Evolutionary conservation across 2,329 filamentous ascomycete species (phyloP).

Genomic region (Amauroascus niger): DNA sequence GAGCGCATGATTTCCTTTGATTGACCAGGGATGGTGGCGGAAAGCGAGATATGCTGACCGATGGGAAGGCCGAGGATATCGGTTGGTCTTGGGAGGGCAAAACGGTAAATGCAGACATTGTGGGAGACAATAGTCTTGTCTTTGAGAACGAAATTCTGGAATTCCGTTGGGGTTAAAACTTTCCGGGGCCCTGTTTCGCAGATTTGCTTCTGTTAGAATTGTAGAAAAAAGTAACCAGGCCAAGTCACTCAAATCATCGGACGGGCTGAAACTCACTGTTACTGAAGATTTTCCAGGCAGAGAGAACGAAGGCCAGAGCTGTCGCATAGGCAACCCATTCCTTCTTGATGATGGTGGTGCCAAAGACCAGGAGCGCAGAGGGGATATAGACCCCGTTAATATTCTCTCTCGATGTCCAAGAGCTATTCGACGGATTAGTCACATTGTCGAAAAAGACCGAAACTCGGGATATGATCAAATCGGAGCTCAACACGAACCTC

Average conservation of each 20-base stretch:
- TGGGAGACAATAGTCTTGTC: slow-evolving; percentile 95
- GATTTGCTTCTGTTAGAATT: neutral
- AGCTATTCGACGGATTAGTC: slow-evolving; percentile 13
- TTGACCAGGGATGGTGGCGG: slow-evolving; percentile 65
- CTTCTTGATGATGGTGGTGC: slow-evolving; percentile 65
- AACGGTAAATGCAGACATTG: slow-evolving; percentile 98
- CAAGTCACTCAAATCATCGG: no score
- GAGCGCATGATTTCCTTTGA: slow-evolving; percentile 79
- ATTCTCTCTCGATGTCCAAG: slow-evolving; percentile 41
- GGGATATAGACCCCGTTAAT: slow-evolving; percentile 77
- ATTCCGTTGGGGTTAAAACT: slow-evolving; percentile 74
- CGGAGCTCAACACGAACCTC: slow-evolving; percentile 1
- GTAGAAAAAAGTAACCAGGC: no score
- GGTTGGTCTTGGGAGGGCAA: slow-evolving; percentile 65
- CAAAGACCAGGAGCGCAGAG: slow-evolving; percentile 65
- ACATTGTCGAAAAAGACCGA: neutral
- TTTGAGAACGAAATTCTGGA: slow-evolving; percentile 86
- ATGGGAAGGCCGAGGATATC: slow-evolving; percentile 92
- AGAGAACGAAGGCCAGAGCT: slow-evolving; percentile 55
- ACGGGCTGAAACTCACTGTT: slow-evolving; percentile 55
- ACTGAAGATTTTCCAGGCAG: slow-evolving; percentile 60
- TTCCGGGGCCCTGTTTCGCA: slow-evolving; percentile 56
- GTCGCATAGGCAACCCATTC: slow-evolving; percentile 67
- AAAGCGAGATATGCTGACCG: slow-evolving; percentile 97
- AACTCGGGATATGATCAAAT: neutral